phyloP scores from a whole-genome alignment of 2,329 filamentous ascomycete species.

The Scedosporium boydii region DNA sequence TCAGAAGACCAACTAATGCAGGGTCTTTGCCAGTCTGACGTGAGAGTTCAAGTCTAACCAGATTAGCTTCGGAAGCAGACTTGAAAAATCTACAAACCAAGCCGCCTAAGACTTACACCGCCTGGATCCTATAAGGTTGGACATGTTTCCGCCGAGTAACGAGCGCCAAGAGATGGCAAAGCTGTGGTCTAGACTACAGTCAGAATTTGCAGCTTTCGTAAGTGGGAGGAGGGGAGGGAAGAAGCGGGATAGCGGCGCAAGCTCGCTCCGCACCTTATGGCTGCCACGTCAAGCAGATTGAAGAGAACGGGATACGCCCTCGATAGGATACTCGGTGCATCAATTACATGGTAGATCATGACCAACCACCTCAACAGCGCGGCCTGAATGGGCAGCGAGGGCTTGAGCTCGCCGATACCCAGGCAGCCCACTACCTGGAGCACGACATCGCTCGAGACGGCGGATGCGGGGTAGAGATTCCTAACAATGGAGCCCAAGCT shows the following conservation, averaged over 20 bases:
- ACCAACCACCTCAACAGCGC: conserved; percentile 70
- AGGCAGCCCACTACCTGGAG: conserved; percentile 61
- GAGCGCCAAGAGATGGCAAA: conserved; percentile 71
- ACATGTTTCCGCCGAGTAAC: conserved; percentile 77
- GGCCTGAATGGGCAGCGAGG: conserved; percentile 60
- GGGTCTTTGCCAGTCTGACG: conserved; percentile 62
- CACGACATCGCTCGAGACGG: conserved; percentile 50
- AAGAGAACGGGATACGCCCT: conserved; percentile 70
- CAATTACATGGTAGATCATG: conserved; percentile 62
- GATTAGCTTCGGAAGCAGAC: neutral
- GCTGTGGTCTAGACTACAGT: conserved; percentile 32
- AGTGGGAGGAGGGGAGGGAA: neutral
- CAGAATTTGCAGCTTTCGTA: neutral
- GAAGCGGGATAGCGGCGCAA: neutral
- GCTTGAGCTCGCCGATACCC: conserved; percentile 70
- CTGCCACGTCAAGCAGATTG: conserved; percentile 71
- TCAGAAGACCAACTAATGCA: conserved; percentile 61
- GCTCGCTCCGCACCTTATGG: conserved; percentile 44
- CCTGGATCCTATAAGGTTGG: conserved; percentile 72
- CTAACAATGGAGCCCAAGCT: conserved; percentile 60
- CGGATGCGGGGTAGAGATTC: conserved; percentile 64
- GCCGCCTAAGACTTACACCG: conserved; percentile 41
- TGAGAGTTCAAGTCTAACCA: conserved; percentile 42
- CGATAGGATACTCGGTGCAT: conserved; percentile 52
- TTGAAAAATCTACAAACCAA: neutral